These are phyloP conservation scores for Coelastrella sp. DNA, from an alignment of 139 green algal genomes.

Conservation along the genomic window DNA sequence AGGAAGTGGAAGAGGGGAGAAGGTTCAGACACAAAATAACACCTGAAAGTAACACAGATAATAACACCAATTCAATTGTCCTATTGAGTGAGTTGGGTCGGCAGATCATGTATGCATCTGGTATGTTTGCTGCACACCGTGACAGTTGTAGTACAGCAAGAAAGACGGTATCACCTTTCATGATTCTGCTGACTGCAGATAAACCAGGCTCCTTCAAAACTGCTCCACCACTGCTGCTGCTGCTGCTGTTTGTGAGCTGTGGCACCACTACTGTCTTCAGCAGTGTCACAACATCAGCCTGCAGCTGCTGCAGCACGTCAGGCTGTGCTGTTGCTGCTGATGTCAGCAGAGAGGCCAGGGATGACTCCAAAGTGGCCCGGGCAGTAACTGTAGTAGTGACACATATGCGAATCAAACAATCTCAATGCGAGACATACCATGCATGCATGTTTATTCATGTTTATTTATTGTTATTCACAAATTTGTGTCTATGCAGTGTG, in stretches of 20 bases:
- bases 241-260: not conserved
- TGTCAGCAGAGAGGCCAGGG: not conserved
- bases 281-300: constrained; percentile 4
- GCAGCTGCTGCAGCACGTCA: constrained; percentile 28
- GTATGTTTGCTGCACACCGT: too few relatives aligned
- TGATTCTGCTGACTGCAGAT: constrained; percentile 26
- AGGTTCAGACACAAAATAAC: not conserved
- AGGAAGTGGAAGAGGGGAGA: not conserved
- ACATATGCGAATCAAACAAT: not conserved
- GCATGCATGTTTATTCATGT: too few relatives aligned
- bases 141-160: not conserved
- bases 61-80: not conserved
- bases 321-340: not conserved
- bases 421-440: not conserved
- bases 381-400: not conserved
- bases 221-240: not conserved
- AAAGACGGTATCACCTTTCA: not conserved
- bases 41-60: not conserved
- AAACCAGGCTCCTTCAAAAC: not conserved
- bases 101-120: too few relatives aligned
- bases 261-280: constrained; percentile 26
- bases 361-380: not conserved
- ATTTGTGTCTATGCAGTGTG: too few relatives aligned
- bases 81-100: too few relatives aligned
- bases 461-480: too few relatives aligned